Evolutionary conservation across 179 eudicot species (phyloP).

Genomic region (Beta corolliflora): DNA sequence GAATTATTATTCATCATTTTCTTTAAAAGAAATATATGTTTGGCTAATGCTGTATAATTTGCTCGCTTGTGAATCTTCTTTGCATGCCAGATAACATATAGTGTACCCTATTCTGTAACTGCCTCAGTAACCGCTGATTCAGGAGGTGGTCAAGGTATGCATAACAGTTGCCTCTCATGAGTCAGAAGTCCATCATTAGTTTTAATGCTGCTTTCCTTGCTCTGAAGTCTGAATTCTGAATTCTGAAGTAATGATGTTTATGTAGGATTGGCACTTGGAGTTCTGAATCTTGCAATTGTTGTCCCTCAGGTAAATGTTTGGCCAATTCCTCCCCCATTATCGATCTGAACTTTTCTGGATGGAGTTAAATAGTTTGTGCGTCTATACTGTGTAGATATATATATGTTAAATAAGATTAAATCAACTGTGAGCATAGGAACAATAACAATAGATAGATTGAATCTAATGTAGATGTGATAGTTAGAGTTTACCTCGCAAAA

Average conservation of each 20-base stretch:
- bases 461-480: no score
- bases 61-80: neutral
- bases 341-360: neutral
- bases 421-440: no score
- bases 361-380: neutral
- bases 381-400: neutral
- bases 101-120: slow-evolving; percentile 93
- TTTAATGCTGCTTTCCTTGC: neutral
- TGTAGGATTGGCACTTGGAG: slow-evolving; percentile 96
- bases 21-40: neutral
- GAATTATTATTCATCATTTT: neutral
- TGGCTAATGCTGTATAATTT: neutral
- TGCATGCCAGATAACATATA: slow-evolving; percentile 70
- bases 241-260: neutral
- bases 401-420: no score
- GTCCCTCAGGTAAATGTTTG: slow-evolving; percentile 72
- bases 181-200: neutral
- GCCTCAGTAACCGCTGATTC: slow-evolving; percentile 95
- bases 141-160: slow-evolving; percentile 97
- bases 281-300: slow-evolving; percentile 92
- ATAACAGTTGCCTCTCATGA: slow-evolving; percentile 1
- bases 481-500: neutral
- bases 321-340: neutral
- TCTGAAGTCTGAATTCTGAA: neutral
- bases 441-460: no score